Evolutionary conservation across 2,329 filamentous ascomycete genomes (phyloP).

Genomic region (Aspergillus brasiliensis): DNA sequence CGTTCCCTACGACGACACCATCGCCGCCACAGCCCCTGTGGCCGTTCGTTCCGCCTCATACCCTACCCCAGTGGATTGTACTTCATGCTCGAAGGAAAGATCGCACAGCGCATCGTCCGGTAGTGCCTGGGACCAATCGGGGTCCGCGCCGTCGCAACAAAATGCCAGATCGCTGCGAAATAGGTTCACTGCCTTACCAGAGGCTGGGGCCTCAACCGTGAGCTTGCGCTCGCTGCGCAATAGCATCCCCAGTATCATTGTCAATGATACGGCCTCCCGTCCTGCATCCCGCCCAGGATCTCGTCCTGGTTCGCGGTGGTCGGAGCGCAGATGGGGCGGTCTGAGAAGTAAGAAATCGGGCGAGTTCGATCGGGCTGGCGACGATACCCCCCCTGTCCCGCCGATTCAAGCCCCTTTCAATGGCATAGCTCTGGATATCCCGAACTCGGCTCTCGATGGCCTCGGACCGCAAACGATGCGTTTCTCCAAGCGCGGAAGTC

Average conservation of each 20-base stretch:
- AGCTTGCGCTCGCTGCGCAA: conserved; percentile 36
- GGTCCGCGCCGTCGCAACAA: conserved; percentile 15
- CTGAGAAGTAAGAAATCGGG: conserved; percentile 35
- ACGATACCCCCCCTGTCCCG: conserved; percentile 37
- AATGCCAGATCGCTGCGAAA: conserved; percentile 16
- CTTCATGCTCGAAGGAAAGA: conserved; percentile 26
- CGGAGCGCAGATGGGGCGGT: conserved; percentile 46
- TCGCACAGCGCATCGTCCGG: conserved; percentile 27
- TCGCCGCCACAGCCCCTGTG: conserved; percentile 24
- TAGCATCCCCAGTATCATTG: conserved; percentile 44
- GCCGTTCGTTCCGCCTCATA: conserved; percentile 33
- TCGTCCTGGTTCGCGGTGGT: conserved; percentile 47
- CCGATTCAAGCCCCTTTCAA: conserved; percentile 45
- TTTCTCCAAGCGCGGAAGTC: conserved; percentile 63
- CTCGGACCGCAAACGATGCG: conserved; percentile 55
- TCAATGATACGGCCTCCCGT: conserved; percentile 37
- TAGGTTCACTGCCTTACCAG: conserved; percentile 20
- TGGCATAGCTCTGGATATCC: conserved; percentile 58
- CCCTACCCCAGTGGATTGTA: conserved; percentile 26
- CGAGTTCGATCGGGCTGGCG: conserved; percentile 35
- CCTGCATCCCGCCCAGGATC: conserved; percentile 39
- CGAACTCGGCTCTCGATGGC: conserved; percentile 56
- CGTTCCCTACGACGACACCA: conserved; percentile 31
- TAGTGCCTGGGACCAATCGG: conserved; percentile 13
- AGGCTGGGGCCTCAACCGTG: conserved; percentile 26